Evolutionary conservation across 2,329 filamentous ascomycete species (phyloP).

Genomic region (Penicillium sp.): DNA sequence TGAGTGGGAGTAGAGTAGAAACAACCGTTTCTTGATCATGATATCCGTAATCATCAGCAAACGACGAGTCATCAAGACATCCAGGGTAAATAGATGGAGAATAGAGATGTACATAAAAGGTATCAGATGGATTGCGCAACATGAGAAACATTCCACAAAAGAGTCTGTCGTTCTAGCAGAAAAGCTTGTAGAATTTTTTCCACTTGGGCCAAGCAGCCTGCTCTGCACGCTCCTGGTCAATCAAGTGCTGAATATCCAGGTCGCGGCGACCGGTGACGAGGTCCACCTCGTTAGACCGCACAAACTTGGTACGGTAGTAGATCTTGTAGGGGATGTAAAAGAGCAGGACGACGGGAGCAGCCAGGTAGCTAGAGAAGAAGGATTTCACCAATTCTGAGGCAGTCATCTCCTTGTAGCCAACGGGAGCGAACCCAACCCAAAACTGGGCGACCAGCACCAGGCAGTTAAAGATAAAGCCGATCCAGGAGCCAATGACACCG

Average conservation of each 20-base stretch:
- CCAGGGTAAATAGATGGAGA: slow-evolving; percentile 4
- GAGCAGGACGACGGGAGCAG: slow-evolving; percentile 58
- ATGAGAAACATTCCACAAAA: neutral
- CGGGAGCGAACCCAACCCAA: slow-evolving; percentile 81
- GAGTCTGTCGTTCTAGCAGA: slow-evolving; percentile 58
- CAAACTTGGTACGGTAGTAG: slow-evolving; percentile 68
- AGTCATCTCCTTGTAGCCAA: slow-evolving; percentile 58
- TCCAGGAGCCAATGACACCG: slow-evolving; percentile 76
- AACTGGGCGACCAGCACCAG: slow-evolving; percentile 82
- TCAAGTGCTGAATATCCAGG: slow-evolving; percentile 75
- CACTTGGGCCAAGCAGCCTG: slow-evolving; percentile 70
- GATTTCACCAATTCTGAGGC: slow-evolving; percentile 56
- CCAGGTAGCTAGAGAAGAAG: slow-evolving; percentile 70
- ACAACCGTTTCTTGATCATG: slow-evolving; percentile 12
- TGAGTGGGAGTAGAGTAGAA: neutral
- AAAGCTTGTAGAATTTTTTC: slow-evolving; percentile 74
- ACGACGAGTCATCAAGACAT: slow-evolving; percentile 15
- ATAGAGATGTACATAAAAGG: slow-evolving; percentile 10
- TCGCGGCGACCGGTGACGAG: slow-evolving; percentile 82
- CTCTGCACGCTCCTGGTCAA: slow-evolving; percentile 80
- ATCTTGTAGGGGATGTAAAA: slow-evolving; percentile 77
- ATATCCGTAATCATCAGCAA: slow-evolving; percentile 13
- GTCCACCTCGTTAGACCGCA: slow-evolving; percentile 77
- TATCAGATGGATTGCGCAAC: neutral
- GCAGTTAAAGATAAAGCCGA: slow-evolving; percentile 75